A percentile compares a stretch with the other conserved stretches of the same genome.
Conservation (phyloP, 768 basidiomycete genomes). For the Pluteus cervinus region DNA sequence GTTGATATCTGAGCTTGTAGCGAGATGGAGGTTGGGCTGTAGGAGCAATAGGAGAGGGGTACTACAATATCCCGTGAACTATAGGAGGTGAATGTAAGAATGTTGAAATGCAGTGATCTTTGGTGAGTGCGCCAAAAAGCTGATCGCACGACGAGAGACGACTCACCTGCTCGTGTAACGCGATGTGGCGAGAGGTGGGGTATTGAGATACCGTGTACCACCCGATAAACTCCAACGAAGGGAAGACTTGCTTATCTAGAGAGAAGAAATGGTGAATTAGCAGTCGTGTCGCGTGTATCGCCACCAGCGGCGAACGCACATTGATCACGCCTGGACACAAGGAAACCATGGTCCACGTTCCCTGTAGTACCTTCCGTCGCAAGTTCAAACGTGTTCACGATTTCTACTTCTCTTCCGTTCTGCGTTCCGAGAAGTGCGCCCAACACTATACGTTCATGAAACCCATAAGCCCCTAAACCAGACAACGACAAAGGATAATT, state of each 20-base stretch:
- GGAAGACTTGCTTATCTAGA: constrained; percentile 96
- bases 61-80: constrained; percentile 85
- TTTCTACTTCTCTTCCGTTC: constrained; percentile 91
- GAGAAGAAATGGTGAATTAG: constrained; percentile 6
- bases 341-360: constrained; percentile 74
- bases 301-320: constrained; percentile 38
- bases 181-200: constrained; percentile 71
- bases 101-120: too few relatives aligned
- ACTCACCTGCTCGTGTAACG: constrained; percentile 79
- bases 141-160: not conserved
- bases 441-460: constrained; percentile 56
- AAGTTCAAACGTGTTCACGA: constrained; percentile 95
- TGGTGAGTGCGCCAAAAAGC: constrained; percentile 4
- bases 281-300: constrained; percentile 1
- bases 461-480: constrained; percentile 2
- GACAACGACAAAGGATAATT: constrained; percentile 4
- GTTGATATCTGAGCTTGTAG: constrained; percentile 44
- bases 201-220: constrained; percentile 90
- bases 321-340: constrained; percentile 80
- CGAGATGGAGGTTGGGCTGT: constrained; percentile 45
- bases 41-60: constrained; percentile 83
- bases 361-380: constrained; percentile 54
- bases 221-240: constrained; percentile 93
- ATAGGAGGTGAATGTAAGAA: too few relatives aligned
- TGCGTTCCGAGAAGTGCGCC: constrained; percentile 94